Percentiles rank a stretch among this genome's conserved stretches.
These are phyloP conservation scores for Colletotrichum incanum DNA, from an alignment of 2,329 filamentous ascomycete species.

Conservation along the genomic window DNA sequence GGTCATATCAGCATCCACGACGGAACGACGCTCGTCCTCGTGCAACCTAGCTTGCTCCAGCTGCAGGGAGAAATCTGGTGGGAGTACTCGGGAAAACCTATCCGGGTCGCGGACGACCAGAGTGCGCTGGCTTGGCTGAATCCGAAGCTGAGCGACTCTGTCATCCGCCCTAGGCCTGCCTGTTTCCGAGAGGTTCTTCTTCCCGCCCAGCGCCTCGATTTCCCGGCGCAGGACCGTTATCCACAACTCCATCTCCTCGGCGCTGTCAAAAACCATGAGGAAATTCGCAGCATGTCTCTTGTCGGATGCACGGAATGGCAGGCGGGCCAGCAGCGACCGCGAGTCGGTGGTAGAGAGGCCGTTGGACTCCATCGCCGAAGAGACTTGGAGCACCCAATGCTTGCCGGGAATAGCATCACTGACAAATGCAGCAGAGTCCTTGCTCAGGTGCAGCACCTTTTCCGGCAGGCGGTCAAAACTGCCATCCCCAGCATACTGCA, in stretches of 20 bases:
- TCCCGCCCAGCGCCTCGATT: slow-evolving; percentile 80
- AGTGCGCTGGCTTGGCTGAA: slow-evolving; percentile 62
- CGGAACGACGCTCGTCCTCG: slow-evolving; percentile 46
- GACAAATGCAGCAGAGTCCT: slow-evolving; percentile 83
- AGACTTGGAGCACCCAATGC: slow-evolving; percentile 86
- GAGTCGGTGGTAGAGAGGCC: slow-evolving; percentile 65
- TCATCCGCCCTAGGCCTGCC: slow-evolving; percentile 66
- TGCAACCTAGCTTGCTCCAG: slow-evolving; percentile 45
- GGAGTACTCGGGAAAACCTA: slow-evolving; percentile 60
- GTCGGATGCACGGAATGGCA: slow-evolving; percentile 72
- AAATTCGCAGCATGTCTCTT: slow-evolving; percentile 74
- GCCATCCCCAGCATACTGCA: slow-evolving; percentile 83
- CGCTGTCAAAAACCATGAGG: slow-evolving; percentile 80
- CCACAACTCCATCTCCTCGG: slow-evolving; percentile 84
- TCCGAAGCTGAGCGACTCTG: slow-evolving; percentile 51
- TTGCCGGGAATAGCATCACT: slow-evolving; percentile 85
- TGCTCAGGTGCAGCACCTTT: slow-evolving; percentile 80
- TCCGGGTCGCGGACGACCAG: slow-evolving; percentile 64
- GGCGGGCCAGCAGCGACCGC: slow-evolving; percentile 76
- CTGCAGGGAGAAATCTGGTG: slow-evolving; percentile 55
- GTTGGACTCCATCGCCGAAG: slow-evolving; percentile 75
- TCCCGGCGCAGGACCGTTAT: slow-evolving; percentile 77
- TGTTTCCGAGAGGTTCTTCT: slow-evolving; percentile 73
- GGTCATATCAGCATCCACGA: slow-evolving; percentile 48
- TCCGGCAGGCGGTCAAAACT: slow-evolving; percentile 81